phyloP scores from a whole-genome alignment of 305 asterid genomes.

The Solanum chacoense region DNA sequence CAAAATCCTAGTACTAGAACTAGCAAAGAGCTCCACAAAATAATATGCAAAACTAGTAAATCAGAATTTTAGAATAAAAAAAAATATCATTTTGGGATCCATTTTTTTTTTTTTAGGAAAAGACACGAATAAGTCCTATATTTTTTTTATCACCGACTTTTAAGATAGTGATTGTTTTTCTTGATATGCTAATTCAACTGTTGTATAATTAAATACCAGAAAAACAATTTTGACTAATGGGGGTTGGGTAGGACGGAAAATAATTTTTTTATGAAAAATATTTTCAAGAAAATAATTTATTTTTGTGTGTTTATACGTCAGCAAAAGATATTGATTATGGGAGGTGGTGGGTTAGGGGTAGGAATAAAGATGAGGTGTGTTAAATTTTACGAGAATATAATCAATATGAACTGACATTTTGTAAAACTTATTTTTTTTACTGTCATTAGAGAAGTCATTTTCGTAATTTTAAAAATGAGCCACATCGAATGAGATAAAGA shows the following conservation, averaged over 20 bases:
- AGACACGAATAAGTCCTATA: neutral
- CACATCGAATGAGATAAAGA: neutral
- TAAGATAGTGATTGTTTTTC: neutral
- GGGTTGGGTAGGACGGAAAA: neutral
- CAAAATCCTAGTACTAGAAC: neutral
- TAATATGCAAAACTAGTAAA: neutral
- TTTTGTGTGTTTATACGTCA: neutral
- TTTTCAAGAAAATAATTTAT: neutral
- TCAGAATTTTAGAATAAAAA: neutral
- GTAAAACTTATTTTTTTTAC: neutral
- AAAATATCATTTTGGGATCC: neutral
- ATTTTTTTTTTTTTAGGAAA: neutral
- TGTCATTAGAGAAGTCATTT: neutral
- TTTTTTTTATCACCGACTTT: neutral
- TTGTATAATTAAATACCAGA: neutral
- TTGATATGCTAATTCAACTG: neutral
- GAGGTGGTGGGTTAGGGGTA: neutral
- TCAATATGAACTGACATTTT: neutral
- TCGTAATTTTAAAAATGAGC: neutral
- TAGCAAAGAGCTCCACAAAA: neutral
- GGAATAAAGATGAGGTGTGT: neutral
- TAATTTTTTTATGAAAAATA: neutral
- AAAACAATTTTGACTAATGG: neutral
- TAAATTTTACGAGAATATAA: neutral
- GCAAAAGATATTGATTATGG: neutral